Evolutionary conservation across 2,329 filamentous ascomycete genomes (phyloP).

Genomic region (Cyclaneusma minus): DNA sequence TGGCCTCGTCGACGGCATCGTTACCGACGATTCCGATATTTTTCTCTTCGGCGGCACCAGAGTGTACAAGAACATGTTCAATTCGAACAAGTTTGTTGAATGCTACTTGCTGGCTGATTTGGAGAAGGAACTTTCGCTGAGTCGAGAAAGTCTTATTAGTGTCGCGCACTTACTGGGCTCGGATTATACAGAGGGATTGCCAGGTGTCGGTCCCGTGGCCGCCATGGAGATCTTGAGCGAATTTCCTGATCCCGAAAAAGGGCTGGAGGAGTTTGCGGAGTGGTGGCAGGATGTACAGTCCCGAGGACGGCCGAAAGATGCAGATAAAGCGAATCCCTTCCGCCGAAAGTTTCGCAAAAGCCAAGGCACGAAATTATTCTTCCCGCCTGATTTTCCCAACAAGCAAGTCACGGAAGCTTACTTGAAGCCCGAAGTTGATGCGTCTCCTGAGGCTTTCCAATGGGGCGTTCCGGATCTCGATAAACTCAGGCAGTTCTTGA

Average conservation of each 20-base stretch:
- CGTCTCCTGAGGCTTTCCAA: slow-evolving; percentile 62
- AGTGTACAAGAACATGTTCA: slow-evolving; percentile 99
- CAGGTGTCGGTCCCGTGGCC: slow-evolving; percentile 84
- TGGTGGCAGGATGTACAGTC: slow-evolving; percentile 79
- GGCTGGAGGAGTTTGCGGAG: slow-evolving; percentile 58
- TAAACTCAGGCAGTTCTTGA: slow-evolving; percentile 68
- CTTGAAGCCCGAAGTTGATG: slow-evolving; percentile 71
- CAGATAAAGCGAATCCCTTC: slow-evolving; percentile 46
- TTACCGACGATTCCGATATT: slow-evolving; percentile 92
- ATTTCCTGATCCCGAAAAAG: slow-evolving; percentile 44
- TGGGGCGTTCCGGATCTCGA: slow-evolving; percentile 95
- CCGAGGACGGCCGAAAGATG: slow-evolving; percentile 45
- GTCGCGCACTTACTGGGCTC: slow-evolving; percentile 84
- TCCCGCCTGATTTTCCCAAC: slow-evolving; percentile 68
- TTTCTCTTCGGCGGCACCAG: slow-evolving; percentile 94
- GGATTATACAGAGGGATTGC: slow-evolving; percentile 87
- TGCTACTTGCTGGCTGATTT: slow-evolving; percentile 79
- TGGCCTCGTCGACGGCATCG: slow-evolving; percentile 88
- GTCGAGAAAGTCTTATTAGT: slow-evolving; percentile 73
- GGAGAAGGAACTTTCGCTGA: slow-evolving; percentile 76
- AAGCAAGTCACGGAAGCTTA: slow-evolving; percentile 71
- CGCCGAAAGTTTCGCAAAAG: slow-evolving; percentile 72
- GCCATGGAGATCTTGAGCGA: slow-evolving; percentile 90
- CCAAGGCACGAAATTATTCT: slow-evolving; percentile 71
- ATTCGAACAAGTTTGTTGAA: slow-evolving; percentile 93